A percentile compares a stretch with the other conserved stretches of the same genome.
phyloP scores from a whole-genome alignment of 352 stramenopile genomes.

The Globisporangium nagaii region DNA sequence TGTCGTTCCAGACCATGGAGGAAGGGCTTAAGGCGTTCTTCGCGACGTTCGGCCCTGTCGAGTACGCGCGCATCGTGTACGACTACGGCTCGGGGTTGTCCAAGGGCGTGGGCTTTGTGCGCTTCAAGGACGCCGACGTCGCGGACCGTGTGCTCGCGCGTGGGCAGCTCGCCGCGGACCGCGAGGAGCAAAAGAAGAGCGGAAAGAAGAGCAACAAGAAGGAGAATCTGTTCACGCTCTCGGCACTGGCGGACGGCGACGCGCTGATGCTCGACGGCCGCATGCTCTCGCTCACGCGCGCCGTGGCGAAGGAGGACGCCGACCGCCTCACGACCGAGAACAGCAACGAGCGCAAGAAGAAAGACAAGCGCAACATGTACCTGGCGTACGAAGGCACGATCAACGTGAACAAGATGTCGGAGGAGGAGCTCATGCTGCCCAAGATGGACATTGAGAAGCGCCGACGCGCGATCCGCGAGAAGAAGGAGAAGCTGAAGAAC shows the following conservation, averaged over 20 bases:
- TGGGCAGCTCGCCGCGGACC: slow-evolving; percentile 29
- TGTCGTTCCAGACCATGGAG: slow-evolving; percentile 82
- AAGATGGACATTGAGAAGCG: slow-evolving; percentile 94
- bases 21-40: slow-evolving; percentile 70
- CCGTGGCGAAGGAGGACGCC: slow-evolving; percentile 69
- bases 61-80: slow-evolving; percentile 79
- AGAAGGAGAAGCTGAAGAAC: slow-evolving; percentile 96
- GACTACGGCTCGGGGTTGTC: slow-evolving; percentile 76
- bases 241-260: slow-evolving; percentile 62
- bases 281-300: slow-evolving; percentile 66
- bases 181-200: slow-evolving; percentile 39
- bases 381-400: slow-evolving; percentile 94
- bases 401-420: slow-evolving; percentile 87
- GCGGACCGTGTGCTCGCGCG: slow-evolving; percentile 54
- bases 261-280: slow-evolving; percentile 70
- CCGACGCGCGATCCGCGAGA: slow-evolving; percentile 89
- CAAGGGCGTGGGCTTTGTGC: slow-evolving; percentile 82
- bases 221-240: slow-evolving; percentile 56
- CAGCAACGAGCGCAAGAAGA: slow-evolving; percentile 56
- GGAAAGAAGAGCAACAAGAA: slow-evolving; percentile 48
- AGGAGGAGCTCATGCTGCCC: slow-evolving; percentile 80
- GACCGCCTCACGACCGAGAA: slow-evolving; percentile 41
- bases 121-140: slow-evolving; percentile 52
- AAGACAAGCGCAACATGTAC: slow-evolving; percentile 96
- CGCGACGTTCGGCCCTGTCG: slow-evolving; percentile 57